phyloP scores from a whole-genome alignment of 2,329 filamentous ascomycete species.

The Ophiognomonia clavigignenti-juglandacearum region DNA sequence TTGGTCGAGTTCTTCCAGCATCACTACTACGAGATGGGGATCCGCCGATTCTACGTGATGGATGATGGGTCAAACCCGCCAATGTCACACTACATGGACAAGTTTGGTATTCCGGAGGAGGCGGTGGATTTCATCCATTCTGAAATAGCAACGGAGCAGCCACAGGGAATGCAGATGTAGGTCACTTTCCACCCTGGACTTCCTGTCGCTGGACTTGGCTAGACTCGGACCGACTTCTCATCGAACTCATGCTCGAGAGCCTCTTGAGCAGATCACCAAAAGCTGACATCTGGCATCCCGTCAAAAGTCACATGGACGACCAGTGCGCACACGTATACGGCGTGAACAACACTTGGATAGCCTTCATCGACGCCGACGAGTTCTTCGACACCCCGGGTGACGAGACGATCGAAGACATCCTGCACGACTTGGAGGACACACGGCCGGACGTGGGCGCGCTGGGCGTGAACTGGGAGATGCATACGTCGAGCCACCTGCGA shows the following conservation, averaged over 20 bases:
- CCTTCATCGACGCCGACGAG: conserved; percentile 28
- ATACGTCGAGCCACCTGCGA: conserved; percentile 24
- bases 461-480: conserved; percentile 27
- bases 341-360: conserved; percentile 25
- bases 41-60: conserved; percentile 16
- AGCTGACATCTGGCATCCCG: background rate
- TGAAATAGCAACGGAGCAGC: background rate
- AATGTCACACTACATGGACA: conserved; percentile 3
- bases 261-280: too few relatives aligned
- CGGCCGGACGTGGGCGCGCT: conserved; percentile 24
- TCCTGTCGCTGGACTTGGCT: too few relatives aligned
- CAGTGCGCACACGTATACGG: background rate
- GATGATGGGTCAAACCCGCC: conserved; percentile 18
- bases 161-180: background rate
- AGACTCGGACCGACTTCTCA: too few relatives aligned
- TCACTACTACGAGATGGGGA: conserved; percentile 18
- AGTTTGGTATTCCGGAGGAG: background rate
- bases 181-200: background rate
- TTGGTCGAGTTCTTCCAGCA: conserved; percentile 17
- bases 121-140: background rate
- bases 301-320: background rate
- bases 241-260: too few relatives aligned
- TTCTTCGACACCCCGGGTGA: conserved; percentile 24
- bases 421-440: conserved; percentile 20
- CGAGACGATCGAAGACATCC: conserved; percentile 22